Percentiles rank a stretch among this genome's conserved stretches.
These are phyloP conservation scores for Hagleromyces aurorensis DNA, from an alignment of 805 yeast species.

Conservation along the genomic window DNA sequence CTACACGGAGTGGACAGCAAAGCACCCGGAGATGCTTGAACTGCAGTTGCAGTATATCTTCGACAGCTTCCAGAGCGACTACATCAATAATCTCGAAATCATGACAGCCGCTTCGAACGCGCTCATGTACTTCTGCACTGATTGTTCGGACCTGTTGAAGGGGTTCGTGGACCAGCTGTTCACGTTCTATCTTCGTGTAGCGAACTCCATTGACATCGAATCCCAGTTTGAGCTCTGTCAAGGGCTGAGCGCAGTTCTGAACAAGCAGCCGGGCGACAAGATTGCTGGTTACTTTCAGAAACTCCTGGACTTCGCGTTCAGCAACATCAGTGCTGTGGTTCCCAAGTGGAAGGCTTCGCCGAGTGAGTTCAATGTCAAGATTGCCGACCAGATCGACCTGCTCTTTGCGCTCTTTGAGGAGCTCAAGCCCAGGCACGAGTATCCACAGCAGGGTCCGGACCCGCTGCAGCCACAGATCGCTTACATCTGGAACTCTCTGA, in stretches of 20 bases:
- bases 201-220: slow-evolving; percentile 49
- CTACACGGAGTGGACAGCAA: slow-evolving; percentile 90
- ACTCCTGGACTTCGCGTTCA: slow-evolving; percentile 49
- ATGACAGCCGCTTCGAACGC: slow-evolving; percentile 88
- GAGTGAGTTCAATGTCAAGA: slow-evolving; percentile 34
- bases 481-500: slow-evolving; percentile 22
- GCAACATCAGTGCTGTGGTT: slow-evolving; percentile 18
- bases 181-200: slow-evolving; percentile 56
- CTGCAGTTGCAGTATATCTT: slow-evolving; percentile 79
- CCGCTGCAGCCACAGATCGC: slow-evolving; percentile 25
- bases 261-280: slow-evolving; percentile 47
- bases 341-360: slow-evolving; percentile 19
- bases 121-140: slow-evolving; percentile 88
- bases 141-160: slow-evolving; percentile 63
- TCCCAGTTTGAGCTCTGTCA: slow-evolving; percentile 76
- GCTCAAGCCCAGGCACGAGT: slow-evolving; percentile 24
- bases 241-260: slow-evolving; percentile 80
- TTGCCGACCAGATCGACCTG: slow-evolving; percentile 67
- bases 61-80: slow-evolving; percentile 48
- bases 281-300: slow-evolving; percentile 56
- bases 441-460: slow-evolving; percentile 26
- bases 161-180: slow-evolving; percentile 68
- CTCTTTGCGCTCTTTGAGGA: slow-evolving; percentile 30
- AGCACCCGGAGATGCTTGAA: slow-evolving; percentile 76
- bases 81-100: slow-evolving; percentile 34